Evolutionary conservation across 352 stramenopile genomes (phyloP).

Genomic region (Globisporangium echinulatum): DNA sequence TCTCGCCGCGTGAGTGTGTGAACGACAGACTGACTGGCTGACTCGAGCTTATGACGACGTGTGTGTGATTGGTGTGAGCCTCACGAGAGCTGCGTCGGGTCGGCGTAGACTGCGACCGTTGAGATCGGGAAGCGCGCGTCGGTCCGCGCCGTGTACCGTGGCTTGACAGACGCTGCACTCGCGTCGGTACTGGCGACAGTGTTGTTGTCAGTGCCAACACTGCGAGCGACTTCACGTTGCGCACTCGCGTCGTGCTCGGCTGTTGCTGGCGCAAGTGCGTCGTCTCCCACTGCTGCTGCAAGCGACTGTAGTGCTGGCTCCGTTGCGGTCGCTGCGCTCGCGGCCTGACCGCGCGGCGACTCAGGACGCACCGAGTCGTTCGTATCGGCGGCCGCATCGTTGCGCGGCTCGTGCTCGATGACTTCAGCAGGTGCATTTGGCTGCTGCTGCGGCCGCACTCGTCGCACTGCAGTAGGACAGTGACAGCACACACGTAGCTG

Average conservation of each 20-base stretch:
- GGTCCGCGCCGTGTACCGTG: constrained; percentile 42
- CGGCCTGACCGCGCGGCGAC: background rate
- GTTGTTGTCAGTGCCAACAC: background rate
- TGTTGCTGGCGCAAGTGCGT: background rate
- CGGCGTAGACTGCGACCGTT: constrained; percentile 56
- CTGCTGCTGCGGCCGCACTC: constrained; percentile 3
- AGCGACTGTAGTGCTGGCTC: background rate
- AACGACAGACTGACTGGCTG: background rate
- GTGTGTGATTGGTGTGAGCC: background rate
- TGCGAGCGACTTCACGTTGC: too few species aligned
- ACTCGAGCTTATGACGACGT: background rate
- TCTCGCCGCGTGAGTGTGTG: too few species aligned
- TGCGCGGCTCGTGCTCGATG: background rate
- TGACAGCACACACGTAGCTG: too few species aligned
- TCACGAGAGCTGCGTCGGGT: constrained; percentile 24
- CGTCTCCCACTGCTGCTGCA: background rate
- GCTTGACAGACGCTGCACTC: constrained; percentile 16
- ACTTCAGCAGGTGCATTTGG: background rate
- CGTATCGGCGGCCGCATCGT: too few species aligned
- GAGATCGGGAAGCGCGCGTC: constrained; percentile 75
- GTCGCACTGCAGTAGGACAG: constrained; percentile 7
- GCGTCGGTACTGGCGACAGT: background rate
- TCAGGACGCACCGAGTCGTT: background rate
- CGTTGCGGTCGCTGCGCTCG: background rate
- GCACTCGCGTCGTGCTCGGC: constrained; percentile 1